These are phyloP conservation scores for Silene uniflora DNA, from an alignment of 148 eudicot species.

Conservation along the genomic window DNA sequence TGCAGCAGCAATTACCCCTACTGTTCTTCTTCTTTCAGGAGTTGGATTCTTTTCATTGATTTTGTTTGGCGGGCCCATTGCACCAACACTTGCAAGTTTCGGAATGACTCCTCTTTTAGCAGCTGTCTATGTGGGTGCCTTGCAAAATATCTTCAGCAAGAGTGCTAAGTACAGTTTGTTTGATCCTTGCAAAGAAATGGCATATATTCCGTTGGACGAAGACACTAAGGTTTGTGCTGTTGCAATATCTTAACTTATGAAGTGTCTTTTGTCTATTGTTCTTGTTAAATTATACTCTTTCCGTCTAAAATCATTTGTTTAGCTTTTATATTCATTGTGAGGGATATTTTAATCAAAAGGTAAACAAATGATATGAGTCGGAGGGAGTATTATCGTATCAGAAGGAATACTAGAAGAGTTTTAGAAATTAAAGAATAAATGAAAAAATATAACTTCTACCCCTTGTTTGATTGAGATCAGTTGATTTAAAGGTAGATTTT, in stretches of 20 bases:
- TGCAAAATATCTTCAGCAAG: slow-evolving; percentile 98
- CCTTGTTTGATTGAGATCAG: not conserved
- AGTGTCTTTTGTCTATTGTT: not conserved
- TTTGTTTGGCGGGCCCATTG: slow-evolving; percentile 72
- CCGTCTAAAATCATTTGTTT: no score
- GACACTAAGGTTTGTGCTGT: slow-evolving; percentile 81
- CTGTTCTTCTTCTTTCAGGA: slow-evolving; percentile 86
- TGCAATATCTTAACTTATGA: not conserved
- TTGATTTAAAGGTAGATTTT: not conserved
- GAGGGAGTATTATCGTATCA: no score
- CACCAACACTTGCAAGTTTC: slow-evolving; percentile 56
- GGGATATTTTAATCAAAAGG: no score
- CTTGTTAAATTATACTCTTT: no score
- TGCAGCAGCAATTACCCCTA: slow-evolving; percentile 92
- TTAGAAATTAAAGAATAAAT: not conserved
- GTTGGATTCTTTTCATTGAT: slow-evolving; percentile 92
- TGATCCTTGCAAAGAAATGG: slow-evolving; percentile 99
- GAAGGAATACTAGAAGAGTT: not conserved
- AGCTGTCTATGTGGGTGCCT: slow-evolving; percentile 93
- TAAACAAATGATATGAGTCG: no score
- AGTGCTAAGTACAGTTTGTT: slow-evolving; percentile 98
- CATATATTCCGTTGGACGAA: slow-evolving; percentile 97
- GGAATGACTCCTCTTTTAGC: slow-evolving; percentile 97
- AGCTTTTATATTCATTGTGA: no score
- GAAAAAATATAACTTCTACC: no score